Percentiles rank a stretch among this genome's conserved stretches.
These are phyloP conservation scores for Lecanoromycetidae sp. DNA, from an alignment of 2,329 filamentous ascomycete genomes.

Conservation along the genomic window DNA sequence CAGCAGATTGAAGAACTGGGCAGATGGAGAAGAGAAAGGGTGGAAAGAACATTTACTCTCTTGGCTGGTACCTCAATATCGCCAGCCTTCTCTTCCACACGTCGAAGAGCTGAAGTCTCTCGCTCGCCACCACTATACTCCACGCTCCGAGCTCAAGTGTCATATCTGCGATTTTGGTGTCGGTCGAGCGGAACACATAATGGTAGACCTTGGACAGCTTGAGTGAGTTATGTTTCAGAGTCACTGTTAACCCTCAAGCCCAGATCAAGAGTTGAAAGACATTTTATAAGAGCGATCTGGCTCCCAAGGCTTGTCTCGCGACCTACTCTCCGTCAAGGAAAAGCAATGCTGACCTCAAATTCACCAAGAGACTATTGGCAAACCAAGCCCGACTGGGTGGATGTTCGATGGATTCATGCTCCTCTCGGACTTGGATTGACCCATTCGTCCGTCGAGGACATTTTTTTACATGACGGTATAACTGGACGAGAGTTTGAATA, in stretches of 20 bases:
- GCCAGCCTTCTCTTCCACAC: conserved; percentile 8
- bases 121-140: conserved; percentile 18
- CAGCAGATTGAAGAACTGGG: conserved; percentile 13
- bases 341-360: too few species aligned
- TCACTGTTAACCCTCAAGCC: too few species aligned
- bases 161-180: conserved; percentile 20
- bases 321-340: too few species aligned
- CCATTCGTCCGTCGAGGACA: conserved; percentile 19
- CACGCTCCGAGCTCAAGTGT: conserved; percentile 17
- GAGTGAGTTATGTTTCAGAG: too few species aligned
- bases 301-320: too few species aligned
- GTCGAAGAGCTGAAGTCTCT: conserved; percentile 16
- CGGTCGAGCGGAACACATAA: conserved; percentile 16
- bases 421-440: conserved; percentile 19
- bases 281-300: too few species aligned
- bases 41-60: conserved; percentile 8
- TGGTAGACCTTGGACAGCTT: conserved; percentile 17
- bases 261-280: too few species aligned
- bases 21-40: conserved; percentile 7
- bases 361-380: conserved; percentile 18
- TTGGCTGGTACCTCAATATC: not conserved
- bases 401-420: conserved; percentile 20
- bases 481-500: conserved; percentile 15
- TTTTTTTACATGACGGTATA: conserved; percentile 15
- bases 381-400: conserved; percentile 18